Percentiles rank a stretch among this genome's conserved stretches.
phyloP scores from a whole-genome alignment of 1,139 yeast species.

The Suhomyces bribrorum region DNA sequence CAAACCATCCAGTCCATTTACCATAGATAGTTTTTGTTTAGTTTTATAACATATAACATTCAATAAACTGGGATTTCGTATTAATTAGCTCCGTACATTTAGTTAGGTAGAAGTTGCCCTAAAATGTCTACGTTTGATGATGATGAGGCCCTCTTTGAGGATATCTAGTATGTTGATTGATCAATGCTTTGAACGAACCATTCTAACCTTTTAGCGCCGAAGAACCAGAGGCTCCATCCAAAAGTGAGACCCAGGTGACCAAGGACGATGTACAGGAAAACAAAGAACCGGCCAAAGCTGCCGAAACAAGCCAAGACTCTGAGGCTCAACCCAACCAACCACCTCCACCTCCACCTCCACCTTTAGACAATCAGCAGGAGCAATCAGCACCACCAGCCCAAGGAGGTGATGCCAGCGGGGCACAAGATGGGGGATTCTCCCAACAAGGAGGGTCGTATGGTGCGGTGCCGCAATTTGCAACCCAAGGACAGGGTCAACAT shows the following conservation, averaged over 20 bases:
- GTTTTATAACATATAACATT: constrained; percentile 18
- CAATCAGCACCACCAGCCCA: neutral
- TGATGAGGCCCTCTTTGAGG: constrained; percentile 84
- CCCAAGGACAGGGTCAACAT: constrained; percentile 1
- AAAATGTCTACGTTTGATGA: constrained; percentile 68
- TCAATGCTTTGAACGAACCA: constrained; percentile 7
- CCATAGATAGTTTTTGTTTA: constrained; percentile 18
- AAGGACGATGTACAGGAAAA: constrained; percentile 3
- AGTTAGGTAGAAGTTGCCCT: constrained; percentile 1
- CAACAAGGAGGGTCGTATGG: constrained; percentile 1
- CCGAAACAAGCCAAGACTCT: constrained; percentile 1
- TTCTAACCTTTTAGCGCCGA: constrained; percentile 17
- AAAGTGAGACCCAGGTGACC: constrained; percentile 5
- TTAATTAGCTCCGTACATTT: constrained; percentile 12
- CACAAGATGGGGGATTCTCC: neutral
- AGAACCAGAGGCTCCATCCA: constrained; percentile 14
- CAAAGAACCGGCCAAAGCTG: constrained; percentile 6
- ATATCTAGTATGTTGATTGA: constrained; percentile 51
- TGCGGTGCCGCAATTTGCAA: constrained; percentile 5
- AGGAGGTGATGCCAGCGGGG: neutral
- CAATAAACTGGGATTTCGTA: constrained; percentile 22
- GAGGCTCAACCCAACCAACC: constrained; percentile 6
- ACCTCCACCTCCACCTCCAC: constrained; percentile 5
- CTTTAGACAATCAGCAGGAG: constrained; percentile 2
- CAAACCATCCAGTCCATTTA: neutral